Percentiles rank a stretch among this genome's conserved stretches.
Conservation (phyloP, 2,329 filamentous ascomycete species). For the Alternaria viburni region DNA sequence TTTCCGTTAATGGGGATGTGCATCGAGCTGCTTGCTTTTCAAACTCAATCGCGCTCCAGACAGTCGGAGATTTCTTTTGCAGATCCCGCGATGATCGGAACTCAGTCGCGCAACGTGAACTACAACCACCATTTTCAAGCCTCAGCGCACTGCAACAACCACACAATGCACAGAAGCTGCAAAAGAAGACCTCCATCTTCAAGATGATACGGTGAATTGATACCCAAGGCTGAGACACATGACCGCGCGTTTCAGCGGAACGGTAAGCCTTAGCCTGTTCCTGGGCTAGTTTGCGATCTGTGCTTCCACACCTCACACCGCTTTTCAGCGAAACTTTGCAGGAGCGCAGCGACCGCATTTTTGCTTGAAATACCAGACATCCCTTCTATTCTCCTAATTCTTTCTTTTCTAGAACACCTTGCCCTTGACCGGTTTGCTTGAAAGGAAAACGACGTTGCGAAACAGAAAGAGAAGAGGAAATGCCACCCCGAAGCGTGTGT, state of each 20-base stretch:
- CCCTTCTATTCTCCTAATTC: constrained; percentile 15
- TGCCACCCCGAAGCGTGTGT: constrained; percentile 46
- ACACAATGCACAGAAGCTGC: not conserved
- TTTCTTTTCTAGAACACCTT: constrained; percentile 10
- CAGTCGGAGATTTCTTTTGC: constrained; percentile 12
- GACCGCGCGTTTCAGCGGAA: constrained; percentile 36
- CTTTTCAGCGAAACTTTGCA: constrained; percentile 41
- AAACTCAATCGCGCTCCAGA: constrained; percentile 10
- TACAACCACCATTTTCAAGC: not conserved
- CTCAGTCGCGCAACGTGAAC: not conserved
- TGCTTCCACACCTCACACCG: constrained; percentile 47
- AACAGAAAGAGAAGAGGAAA: constrained; percentile 26
- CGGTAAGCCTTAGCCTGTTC: constrained; percentile 39
- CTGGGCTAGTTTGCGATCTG: constrained; percentile 39
- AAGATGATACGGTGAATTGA: constrained; percentile 4
- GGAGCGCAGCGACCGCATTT: constrained; percentile 22
- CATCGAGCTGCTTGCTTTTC: constrained; percentile 14
- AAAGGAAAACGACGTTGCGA: constrained; percentile 10
- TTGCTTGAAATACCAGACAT: constrained; percentile 32
- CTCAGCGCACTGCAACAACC: constrained; percentile 4
- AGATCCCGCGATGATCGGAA: not conserved
- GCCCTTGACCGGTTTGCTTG: constrained; percentile 11
- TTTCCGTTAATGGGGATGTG: constrained; percentile 12
- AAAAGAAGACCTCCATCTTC: not conserved
- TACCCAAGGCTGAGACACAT: constrained; percentile 36